Evolutionary conservation across 495 filamentous ascomycete genomes (phyloP).

Genomic region (Aspergillus conjunctus): DNA sequence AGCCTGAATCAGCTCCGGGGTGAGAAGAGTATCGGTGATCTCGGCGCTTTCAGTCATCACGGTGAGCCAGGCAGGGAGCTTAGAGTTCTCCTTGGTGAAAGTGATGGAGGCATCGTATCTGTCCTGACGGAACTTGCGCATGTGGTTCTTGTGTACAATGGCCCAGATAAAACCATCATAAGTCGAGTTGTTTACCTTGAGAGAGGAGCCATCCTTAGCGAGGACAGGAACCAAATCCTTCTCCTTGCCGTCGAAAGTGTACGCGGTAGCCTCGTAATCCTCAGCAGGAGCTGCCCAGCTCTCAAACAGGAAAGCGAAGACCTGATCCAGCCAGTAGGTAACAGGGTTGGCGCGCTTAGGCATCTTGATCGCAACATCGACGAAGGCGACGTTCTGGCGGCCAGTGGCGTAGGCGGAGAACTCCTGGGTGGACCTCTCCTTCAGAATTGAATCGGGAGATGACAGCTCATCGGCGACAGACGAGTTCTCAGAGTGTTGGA

Average conservation of each 20-base stretch:
- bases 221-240: slow-evolving; percentile 68
- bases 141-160: slow-evolving; percentile 89
- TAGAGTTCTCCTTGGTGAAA: slow-evolving; percentile 83
- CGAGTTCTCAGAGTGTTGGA: slow-evolving; percentile 35
- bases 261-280: slow-evolving; percentile 69
- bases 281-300: slow-evolving; percentile 68
- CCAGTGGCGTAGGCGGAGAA: slow-evolving; percentile 91
- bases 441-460: slow-evolving; percentile 64
- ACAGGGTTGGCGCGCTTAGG: slow-evolving; percentile 90
- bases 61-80: slow-evolving; percentile 88
- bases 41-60: slow-evolving; percentile 97
- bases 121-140: slow-evolving; percentile 87
- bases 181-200: slow-evolving; percentile 66
- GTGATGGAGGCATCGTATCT: slow-evolving; percentile 94
- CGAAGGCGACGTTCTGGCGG: slow-evolving; percentile 87
- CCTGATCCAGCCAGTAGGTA: slow-evolving; percentile 64
- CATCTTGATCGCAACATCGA: slow-evolving; percentile 80
- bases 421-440: slow-evolving; percentile 82
- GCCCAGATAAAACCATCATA: slow-evolving; percentile 96
- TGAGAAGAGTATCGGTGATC: slow-evolving; percentile 85
- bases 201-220: slow-evolving; percentile 43
- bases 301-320: slow-evolving; percentile 77
- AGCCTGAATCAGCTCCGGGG: slow-evolving; percentile 79
- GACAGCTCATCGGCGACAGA: slow-evolving; percentile 41
- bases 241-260: slow-evolving; percentile 92